Evolutionary conservation across 257 asterid species (phyloP), one percentile per base, ranked within the genome.

Genomic region (Plantago ovata): DNA sequence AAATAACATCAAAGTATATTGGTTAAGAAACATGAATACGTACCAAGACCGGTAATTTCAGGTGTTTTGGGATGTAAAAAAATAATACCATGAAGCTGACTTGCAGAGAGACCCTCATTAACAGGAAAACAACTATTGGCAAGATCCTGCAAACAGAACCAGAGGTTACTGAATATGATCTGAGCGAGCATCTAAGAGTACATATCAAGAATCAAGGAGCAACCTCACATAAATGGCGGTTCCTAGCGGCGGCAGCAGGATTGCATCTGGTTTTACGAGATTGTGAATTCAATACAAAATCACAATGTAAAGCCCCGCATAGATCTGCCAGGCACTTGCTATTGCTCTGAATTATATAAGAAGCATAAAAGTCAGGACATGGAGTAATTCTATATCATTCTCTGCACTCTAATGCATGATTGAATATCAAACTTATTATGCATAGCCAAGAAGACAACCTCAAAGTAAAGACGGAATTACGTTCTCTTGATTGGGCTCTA

Each of bases 231-330:
- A 90, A 74, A 69, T 87, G 95, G 56, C 70, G 90, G 63, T 90
- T 90, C 75, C 69, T 78, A n/a, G 87, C 78, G 61, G 91, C 80
- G 50, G 98, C 91, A 38, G 96, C 91, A 50, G 98, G 96, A 75
- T 87, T 87, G 59, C 98, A 90, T 82, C 87, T 90, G 74, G 82
- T 64, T 77, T 84, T 84, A 65, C 66, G 81, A 69, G 85, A 67
- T 67, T 74, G 77, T 40, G 84, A 44, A 53, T 69, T 81, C 55
- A 74, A 66, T 73, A 76, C 69, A 8, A 66, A 72, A 70, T 90
- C 98, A 72, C 98, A 90, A 78, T 90, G 98, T 75, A 90, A 65
- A 39, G 98, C 96, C 59, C 95, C 96, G 33, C 98, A 90, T 59
- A 84, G 64, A 73, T 90, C 94, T 54, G 98, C 98, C 80, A 90